A percentile compares a stretch with the other conserved stretches of the same genome.
Conservation (phyloP, 2,329 filamentous ascomycete species). For the Calonectria henricotiae region DNA sequence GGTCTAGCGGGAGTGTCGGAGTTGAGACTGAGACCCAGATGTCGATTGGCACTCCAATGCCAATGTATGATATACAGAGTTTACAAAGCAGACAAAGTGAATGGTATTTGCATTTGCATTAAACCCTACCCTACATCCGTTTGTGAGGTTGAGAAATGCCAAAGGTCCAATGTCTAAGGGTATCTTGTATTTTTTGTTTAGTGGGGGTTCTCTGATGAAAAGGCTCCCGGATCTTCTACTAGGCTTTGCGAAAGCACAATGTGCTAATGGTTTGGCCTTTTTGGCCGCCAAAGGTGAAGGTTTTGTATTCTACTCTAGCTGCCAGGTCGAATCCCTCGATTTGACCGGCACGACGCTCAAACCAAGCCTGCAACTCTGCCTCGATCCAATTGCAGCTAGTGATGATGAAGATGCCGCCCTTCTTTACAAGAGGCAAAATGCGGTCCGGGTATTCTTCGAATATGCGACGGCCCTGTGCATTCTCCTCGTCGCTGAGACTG, state of each 20-base stretch:
- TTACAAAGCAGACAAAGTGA: conserved; percentile 47
- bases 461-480: conserved; percentile 71
- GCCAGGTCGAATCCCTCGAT: conserved; percentile 72
- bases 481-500: conserved; percentile 76
- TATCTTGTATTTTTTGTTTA: conserved; percentile 36
- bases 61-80: conserved; percentile 51
- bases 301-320: conserved; percentile 83
- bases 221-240: not conserved
- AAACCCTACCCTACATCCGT: conserved; percentile 41
- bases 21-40: conserved; percentile 34
- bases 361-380: conserved; percentile 86
- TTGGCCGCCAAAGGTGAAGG: conserved; percentile 90
- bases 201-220: too few species aligned
- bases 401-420: conserved; percentile 83
- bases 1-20: conserved; percentile 32
- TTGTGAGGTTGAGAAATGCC: not conserved
- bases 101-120: conserved; percentile 41
- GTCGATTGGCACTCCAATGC: conserved; percentile 44
- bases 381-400: conserved; percentile 99
- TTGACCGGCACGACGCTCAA: conserved; percentile 63
- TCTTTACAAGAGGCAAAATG: conserved; percentile 78
- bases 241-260: conserved; percentile 79
- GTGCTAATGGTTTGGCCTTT: conserved; percentile 93
- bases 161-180: not conserved
- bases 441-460: conserved; percentile 83